Base-by-base conservation (phyloP, 129 eudicot species). In the Helianthus annuus region DNA sequence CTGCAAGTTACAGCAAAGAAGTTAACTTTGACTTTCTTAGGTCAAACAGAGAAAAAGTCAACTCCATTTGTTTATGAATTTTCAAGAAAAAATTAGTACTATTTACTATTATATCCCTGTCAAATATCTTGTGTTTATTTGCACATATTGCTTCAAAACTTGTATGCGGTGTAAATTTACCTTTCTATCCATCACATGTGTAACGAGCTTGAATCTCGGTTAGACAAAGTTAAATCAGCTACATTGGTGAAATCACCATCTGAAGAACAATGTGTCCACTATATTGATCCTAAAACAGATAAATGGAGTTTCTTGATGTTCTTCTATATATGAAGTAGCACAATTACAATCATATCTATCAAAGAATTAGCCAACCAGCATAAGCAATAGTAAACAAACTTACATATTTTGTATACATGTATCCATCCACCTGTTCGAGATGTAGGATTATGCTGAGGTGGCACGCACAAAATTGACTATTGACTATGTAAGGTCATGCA, bases 1-100 rank as follows among this genome's bases (percentile, higher is more conserved):
- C 98, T 89, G 92, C 14, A 76, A 73, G 52, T 64, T 10, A 40
- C 34, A 59, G 3, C 36, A 29, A 68, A 38, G 6, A n/a, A 6
- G 64, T 77, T 48, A 77, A 10, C 19, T 53, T 78, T 32, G 40
- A 27, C 19, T 44, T 78, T 78, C 36, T 57, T 0, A 48, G 51
- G 55, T 69, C 71, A 79, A 73, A 57, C 53, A 5, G 10, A 44
- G 10, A 66, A 65, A 13, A 49, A 17, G 39, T 3, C 4, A 68
- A 56, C 45, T 39, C 15, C 11, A 0, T 56, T 19, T 32, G 44
- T 61, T 64, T 13, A 64, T 9, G 11, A 4, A 17, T 19, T 10
- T 49, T 64, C 19, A 22, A 9, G 44, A 62, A 61, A 17, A 22
- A n/a, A n/a, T n/a, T n/a, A n/a, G n/a, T n/a, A n/a, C n/a, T n/a